Evolutionary conservation across 352 stramenopile genomes (phyloP).

Genomic region (Globisporangium okanoganense): DNA sequence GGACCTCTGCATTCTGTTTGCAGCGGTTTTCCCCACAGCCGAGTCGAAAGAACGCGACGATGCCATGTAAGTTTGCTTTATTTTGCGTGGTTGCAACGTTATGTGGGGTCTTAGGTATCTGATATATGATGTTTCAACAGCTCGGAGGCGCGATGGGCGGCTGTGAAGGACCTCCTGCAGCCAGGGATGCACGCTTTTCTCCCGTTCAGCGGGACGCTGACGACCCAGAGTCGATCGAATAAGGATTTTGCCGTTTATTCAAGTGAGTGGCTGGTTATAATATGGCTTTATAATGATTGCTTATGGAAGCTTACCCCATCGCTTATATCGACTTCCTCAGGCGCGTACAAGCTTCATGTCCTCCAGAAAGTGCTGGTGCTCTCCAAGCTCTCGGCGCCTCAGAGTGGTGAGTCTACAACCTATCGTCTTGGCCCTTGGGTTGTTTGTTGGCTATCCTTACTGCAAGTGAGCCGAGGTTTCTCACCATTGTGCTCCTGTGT

Average conservation of each 20-base stretch:
- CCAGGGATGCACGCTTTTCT: constrained; percentile 32
- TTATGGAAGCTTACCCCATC: not conserved
- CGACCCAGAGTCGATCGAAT: not conserved
- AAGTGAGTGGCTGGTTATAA: too few species aligned
- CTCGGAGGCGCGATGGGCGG: constrained; percentile 37
- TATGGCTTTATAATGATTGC: not conserved
- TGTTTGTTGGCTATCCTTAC: not conserved
- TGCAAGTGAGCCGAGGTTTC: not conserved
- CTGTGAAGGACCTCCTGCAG: constrained; percentile 43
- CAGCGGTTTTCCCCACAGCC: not conserved
- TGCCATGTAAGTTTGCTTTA: constrained; percentile 8
- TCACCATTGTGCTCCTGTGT: not conserved
- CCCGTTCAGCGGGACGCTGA: constrained; percentile 21
- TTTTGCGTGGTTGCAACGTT: too few species aligned
- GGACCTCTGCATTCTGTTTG: constrained; percentile 20
- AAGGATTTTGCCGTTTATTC: constrained; percentile 17
- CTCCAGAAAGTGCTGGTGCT: constrained; percentile 29
- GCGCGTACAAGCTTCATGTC: constrained; percentile 27
- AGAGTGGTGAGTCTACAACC: constrained; percentile 9
- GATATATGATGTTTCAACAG: not conserved
- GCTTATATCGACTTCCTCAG: constrained; percentile 5
- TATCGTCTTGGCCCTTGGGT: not conserved
- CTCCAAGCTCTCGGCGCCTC: constrained; percentile 23
- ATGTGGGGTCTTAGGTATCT: too few species aligned
- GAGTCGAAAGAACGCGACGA: constrained; percentile 1